phyloP scores from a whole-genome alignment of 495 filamentous ascomycete species.

The Lasiosphaeris hirsuta region DNA sequence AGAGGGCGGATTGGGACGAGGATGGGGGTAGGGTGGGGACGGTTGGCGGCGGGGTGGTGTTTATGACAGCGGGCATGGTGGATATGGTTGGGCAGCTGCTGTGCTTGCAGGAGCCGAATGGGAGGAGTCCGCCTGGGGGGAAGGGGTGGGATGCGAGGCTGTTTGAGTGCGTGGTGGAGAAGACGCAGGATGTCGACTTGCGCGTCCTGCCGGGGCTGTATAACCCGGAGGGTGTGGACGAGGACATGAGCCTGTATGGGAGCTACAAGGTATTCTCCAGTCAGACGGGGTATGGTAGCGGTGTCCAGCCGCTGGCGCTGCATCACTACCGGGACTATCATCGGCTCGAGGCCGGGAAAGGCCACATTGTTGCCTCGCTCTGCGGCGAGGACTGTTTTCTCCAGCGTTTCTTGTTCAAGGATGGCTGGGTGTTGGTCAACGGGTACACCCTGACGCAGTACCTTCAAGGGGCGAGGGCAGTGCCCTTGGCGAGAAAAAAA shows the following conservation, averaged over 20 bases:
- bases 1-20: slow-evolving; percentile 40
- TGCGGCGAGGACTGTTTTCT: slow-evolving; percentile 57
- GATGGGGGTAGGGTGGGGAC: slow-evolving; percentile 46
- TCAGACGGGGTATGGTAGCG: slow-evolving; percentile 55
- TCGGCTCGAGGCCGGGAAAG: slow-evolving; percentile 46
- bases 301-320: slow-evolving; percentile 50
- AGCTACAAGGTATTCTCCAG: slow-evolving; percentile 11
- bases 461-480: slow-evolving; percentile 32
- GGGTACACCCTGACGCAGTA: slow-evolving; percentile 55
- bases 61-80: slow-evolving; percentile 52
- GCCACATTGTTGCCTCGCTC: slow-evolving; percentile 43
- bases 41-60: slow-evolving; percentile 60
- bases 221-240: slow-evolving; percentile 28
- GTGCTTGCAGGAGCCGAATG: slow-evolving; percentile 29
- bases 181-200: slow-evolving; percentile 44
- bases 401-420: slow-evolving; percentile 54
- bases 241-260: slow-evolving; percentile 35
- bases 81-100: slow-evolving; percentile 33
- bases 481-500: slow-evolving; percentile 6
- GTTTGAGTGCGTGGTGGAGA: slow-evolving; percentile 52
- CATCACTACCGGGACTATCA: slow-evolving; percentile 60
- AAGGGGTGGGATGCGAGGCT: slow-evolving; percentile 31
- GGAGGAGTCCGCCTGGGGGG: slow-evolving; percentile 5
- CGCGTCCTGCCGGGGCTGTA: slow-evolving; percentile 51
- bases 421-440: slow-evolving; percentile 56